A percentile compares a stretch with the other conserved stretches of the same genome.
Conservation (phyloP, 441 rosid species). For the Sinapis alba region DNA sequence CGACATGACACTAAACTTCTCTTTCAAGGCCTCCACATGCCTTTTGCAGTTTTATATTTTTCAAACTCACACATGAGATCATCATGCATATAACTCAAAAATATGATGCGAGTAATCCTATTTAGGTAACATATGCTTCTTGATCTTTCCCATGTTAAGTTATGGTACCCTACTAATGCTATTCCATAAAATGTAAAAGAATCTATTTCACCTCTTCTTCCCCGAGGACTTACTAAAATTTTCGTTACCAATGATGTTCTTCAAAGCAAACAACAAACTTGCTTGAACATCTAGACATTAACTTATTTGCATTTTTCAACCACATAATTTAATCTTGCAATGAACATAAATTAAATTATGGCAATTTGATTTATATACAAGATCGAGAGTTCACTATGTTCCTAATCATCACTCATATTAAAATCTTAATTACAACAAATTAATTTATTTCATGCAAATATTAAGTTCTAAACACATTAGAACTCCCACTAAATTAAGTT, state of each 20-base stretch:
- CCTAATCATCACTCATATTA: too few relatives aligned
- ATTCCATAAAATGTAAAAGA: neutral
- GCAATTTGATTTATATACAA: neutral
- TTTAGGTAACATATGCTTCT: neutral
- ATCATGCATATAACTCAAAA: neutral
- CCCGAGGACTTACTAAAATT: neutral
- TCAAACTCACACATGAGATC: neutral
- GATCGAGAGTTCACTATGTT: too few relatives aligned
- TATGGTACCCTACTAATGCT: neutral
- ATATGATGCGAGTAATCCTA: neutral
- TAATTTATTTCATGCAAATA: too few relatives aligned
- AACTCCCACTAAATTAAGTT: too few relatives aligned
- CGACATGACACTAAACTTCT: too few relatives aligned
- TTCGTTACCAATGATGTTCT: neutral
- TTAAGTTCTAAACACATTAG: too few relatives aligned
- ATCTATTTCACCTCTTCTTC: neutral
- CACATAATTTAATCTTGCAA: neutral
- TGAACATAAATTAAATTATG: neutral
- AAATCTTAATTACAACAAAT: too few relatives aligned
- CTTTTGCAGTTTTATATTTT: neutral
- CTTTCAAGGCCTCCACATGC: neutral
- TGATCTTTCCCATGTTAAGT: neutral
- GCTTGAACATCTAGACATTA: neutral
- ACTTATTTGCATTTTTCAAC: neutral
- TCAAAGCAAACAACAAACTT: neutral